A percentile compares a stretch with the other conserved stretches of the same genome.
Evolutionary conservation across 176 grass and related monocot species (phyloP).

Genomic region (Alopecurus myosuroides): DNA sequence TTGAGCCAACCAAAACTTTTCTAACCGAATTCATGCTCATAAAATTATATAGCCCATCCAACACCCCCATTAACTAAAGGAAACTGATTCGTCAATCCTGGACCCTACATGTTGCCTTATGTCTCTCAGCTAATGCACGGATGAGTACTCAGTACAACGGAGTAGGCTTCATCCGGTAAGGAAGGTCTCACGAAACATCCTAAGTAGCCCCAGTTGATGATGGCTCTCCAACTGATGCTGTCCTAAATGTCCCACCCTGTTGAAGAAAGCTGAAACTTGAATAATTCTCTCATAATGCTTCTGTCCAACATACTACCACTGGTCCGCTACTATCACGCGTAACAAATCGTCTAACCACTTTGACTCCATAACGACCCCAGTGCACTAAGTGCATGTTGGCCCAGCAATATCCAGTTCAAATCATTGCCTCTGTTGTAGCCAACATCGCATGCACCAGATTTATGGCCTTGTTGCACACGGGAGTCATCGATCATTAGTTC

Average conservation of each 20-base stretch:
- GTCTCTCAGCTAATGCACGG: not conserved
- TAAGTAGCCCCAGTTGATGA: not conserved
- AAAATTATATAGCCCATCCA: not conserved
- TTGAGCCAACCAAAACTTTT: not conserved
- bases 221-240: not conserved
- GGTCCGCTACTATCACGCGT: not conserved
- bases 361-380: not conserved
- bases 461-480: not conserved
- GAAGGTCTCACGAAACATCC: conserved; percentile 24
- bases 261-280: conserved; percentile 4
- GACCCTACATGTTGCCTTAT: conserved; percentile 20
- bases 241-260: not conserved
- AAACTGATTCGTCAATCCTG: conserved; percentile 8
- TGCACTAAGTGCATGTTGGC: not conserved
- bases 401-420: conserved; percentile 12
- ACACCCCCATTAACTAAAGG: not conserved
- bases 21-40: conserved; percentile 19
- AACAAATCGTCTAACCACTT: not conserved
- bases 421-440: not conserved
- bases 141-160: not conserved
- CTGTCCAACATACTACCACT: not conserved
- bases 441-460: conserved; percentile 20
- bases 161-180: not conserved
- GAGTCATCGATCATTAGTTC: conserved; percentile 2
- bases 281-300: not conserved